These are phyloP conservation scores for Umbelopsis ramanniana DNA, from an alignment of 192 early-diverging fungal genomes.

Conservation along the genomic window DNA sequence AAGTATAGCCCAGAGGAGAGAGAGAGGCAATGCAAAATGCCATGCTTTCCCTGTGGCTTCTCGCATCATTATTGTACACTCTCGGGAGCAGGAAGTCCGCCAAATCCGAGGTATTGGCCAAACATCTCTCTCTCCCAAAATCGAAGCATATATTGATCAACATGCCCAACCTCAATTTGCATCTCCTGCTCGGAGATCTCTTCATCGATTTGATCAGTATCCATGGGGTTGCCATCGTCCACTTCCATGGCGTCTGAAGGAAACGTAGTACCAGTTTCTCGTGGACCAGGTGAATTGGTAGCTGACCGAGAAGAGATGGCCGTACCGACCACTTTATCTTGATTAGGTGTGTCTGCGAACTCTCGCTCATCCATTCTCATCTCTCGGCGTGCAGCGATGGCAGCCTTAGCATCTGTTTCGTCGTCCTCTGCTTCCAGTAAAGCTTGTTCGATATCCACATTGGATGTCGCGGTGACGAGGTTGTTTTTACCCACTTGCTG, in stretches of 20 bases:
- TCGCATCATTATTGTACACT: background rate
- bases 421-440: conserved; percentile 65
- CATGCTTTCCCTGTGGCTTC: too few relatives aligned
- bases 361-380: conserved; percentile 63
- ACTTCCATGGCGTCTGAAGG: background rate
- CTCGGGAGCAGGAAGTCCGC: conserved; percentile 37
- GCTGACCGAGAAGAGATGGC: conserved; percentile 13
- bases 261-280: background rate
- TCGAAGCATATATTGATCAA: conserved; percentile 77
- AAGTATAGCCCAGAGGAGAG: too few relatives aligned
- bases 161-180: conserved; percentile 60
- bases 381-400: conserved; percentile 57
- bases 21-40: too few relatives aligned
- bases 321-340: background rate
- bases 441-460: conserved; percentile 59
- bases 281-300: conserved; percentile 18
- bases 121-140: conserved; percentile 58
- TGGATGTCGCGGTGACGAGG: conserved; percentile 24
- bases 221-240: background rate
- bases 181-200: conserved; percentile 20
- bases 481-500: conserved; percentile 10
- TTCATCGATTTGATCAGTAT: conserved; percentile 7
- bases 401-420: conserved; percentile 65
- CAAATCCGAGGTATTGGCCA: conserved; percentile 59
- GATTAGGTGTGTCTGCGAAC: conserved; percentile 54